Percentiles rank a stretch among this genome's conserved stretches.
Conservation (phyloP, 2,329 filamentous ascomycete species). For the Hypoxylon sp. region DNA sequence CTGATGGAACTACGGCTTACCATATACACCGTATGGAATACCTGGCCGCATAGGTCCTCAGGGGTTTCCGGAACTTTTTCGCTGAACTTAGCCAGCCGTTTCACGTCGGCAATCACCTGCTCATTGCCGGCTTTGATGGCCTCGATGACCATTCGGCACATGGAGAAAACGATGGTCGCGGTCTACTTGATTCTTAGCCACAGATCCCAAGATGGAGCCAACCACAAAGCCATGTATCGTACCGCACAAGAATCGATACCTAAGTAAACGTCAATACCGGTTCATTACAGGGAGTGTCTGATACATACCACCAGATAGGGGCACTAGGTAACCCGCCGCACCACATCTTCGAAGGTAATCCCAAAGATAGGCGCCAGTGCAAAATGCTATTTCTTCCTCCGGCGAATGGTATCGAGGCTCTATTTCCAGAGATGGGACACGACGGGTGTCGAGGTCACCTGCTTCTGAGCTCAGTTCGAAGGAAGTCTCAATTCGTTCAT, state of each 20-base stretch:
- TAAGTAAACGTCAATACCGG: neutral
- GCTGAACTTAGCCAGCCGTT: constrained; percentile 53
- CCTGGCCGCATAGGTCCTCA: constrained; percentile 69
- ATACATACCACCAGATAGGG: constrained; percentile 53
- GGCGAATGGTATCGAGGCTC: constrained; percentile 70
- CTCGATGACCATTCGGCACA: constrained; percentile 70
- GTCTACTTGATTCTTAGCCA: constrained; percentile 6
- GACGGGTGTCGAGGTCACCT: constrained; percentile 60
- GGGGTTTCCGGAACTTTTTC: constrained; percentile 65
- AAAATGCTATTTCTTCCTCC: constrained; percentile 77
- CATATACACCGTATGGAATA: constrained; percentile 74
- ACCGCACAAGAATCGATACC: constrained; percentile 73
- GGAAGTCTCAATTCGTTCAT: constrained; percentile 61
- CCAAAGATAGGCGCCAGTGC: constrained; percentile 77
- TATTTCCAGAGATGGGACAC: constrained; percentile 60
- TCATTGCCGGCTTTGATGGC: constrained; percentile 63
- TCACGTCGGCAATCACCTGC: constrained; percentile 58
- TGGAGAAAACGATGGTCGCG: constrained; percentile 51
- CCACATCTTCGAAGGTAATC: constrained; percentile 61
- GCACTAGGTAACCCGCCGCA: constrained; percentile 63
- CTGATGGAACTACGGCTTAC: neutral
- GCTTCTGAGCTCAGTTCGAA: constrained; percentile 53
- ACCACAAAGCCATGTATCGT: constrained; percentile 39
- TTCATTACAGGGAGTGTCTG: too few relatives aligned
- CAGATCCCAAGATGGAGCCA: neutral